phyloP scores from a whole-genome alignment of 2,329 filamentous ascomycete species.

The Xylariomycetidae sp. region DNA sequence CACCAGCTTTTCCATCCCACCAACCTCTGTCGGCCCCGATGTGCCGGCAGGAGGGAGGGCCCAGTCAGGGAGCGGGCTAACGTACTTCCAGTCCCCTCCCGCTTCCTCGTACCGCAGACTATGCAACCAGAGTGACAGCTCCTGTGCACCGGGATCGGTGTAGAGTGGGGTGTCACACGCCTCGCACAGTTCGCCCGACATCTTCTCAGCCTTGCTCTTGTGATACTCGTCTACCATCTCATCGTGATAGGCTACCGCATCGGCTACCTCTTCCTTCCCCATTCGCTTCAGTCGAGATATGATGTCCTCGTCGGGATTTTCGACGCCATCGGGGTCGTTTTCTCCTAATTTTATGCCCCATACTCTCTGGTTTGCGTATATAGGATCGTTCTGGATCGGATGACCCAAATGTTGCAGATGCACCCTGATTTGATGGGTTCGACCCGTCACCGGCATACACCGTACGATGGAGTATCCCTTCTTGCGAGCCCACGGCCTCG shows the following conservation, averaged over 20 bases:
- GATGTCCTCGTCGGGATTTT: conserved; percentile 80
- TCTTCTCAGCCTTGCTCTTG: conserved; percentile 84
- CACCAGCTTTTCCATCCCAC: conserved; percentile 53
- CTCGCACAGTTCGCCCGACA: conserved; percentile 78
- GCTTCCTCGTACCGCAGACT: conserved; percentile 84
- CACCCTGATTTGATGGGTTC: conserved; percentile 91
- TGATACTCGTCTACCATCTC: conserved; percentile 89
- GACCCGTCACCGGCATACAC: conserved; percentile 85
- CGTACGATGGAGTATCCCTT: conserved; percentile 91
- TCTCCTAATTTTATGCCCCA: conserved; percentile 77
- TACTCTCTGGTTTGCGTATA: conserved; percentile 90
- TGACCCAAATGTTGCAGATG: conserved; percentile 92
- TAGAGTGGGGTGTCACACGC: conserved; percentile 85
- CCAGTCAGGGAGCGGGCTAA: conserved; percentile 79
- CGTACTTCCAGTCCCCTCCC: conserved; percentile 79
- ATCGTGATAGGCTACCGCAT: conserved; percentile 88
- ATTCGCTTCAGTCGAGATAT: conserved; percentile 79
- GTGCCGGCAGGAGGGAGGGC: conserved; percentile 71
- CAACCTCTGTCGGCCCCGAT: conserved; percentile 65
- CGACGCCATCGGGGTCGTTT: conserved; percentile 56
- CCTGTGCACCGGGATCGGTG: conserved; percentile 83
- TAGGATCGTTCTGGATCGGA: conserved; percentile 94
- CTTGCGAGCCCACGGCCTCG: conserved; percentile 42
- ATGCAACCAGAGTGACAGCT: conserved; percentile 90
- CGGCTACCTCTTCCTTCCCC: conserved; percentile 89